phyloP scores from a whole-genome alignment of 495 filamentous ascomycete genomes.

The Elasticomyces elasticus region DNA sequence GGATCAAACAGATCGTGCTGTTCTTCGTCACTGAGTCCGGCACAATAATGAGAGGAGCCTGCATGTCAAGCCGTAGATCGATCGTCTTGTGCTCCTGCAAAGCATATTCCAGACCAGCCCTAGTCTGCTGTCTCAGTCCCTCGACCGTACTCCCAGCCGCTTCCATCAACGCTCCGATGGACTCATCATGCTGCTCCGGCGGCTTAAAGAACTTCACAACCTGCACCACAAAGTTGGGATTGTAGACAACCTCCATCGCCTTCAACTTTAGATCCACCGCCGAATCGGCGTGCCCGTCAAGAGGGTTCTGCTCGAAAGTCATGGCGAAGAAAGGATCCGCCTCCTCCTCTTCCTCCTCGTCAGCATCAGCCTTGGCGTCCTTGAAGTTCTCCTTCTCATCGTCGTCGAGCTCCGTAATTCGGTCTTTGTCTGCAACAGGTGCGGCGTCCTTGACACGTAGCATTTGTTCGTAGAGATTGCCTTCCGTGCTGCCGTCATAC shows the following conservation, averaged over 20 bases:
- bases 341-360: slow-evolving; percentile 29
- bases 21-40: slow-evolving; percentile 80
- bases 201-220: slow-evolving; percentile 91
- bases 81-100: slow-evolving; percentile 96
- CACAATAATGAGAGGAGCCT: slow-evolving; percentile 91
- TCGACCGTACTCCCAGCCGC: slow-evolving; percentile 91
- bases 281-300: slow-evolving; percentile 84
- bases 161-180: slow-evolving; percentile 86
- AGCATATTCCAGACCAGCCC: slow-evolving; percentile 90
- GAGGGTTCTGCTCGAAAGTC: slow-evolving; percentile 85
- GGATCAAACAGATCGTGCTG: slow-evolving; percentile 73
- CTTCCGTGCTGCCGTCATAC: slow-evolving; percentile 88
- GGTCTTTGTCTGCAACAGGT: slow-evolving; percentile 37
- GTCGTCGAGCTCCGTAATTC: slow-evolving; percentile 51
- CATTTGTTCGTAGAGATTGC: slow-evolving; percentile 84
- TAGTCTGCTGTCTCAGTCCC: slow-evolving; percentile 84
- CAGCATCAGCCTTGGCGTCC: slow-evolving; percentile 33
- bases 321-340: slow-evolving; percentile 82
- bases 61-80: slow-evolving; percentile 89
- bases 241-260: slow-evolving; percentile 93
- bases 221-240: slow-evolving; percentile 81
- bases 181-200: slow-evolving; percentile 95
- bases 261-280: slow-evolving; percentile 84
- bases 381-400: slow-evolving; percentile 24
- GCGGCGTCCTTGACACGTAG: slow-evolving; percentile 85